Conservation (phyloP, 2,329 filamentous ascomycete genomes). For the Penicillium sp. region DNA sequence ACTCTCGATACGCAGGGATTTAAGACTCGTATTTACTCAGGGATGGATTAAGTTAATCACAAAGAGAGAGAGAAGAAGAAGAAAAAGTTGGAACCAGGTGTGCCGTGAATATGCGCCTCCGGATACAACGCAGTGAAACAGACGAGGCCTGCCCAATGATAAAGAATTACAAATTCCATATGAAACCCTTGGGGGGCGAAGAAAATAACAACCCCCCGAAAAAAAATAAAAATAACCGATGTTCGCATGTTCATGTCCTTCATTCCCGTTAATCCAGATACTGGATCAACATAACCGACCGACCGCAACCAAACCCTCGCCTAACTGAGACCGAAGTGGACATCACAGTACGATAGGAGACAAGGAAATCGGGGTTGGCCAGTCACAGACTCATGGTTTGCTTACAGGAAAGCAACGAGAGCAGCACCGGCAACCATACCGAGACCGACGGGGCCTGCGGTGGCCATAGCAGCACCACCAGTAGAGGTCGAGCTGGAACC, state of each 20-base stretch:
- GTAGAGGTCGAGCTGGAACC: conserved; percentile 25
- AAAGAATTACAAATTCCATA: conserved; percentile 19
- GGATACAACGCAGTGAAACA: conserved; percentile 3
- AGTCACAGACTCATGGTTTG: neutral
- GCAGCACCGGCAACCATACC: conserved; percentile 43
- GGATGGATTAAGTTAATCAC: conserved; percentile 13
- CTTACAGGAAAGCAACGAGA: conserved; percentile 45
- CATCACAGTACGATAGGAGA: neutral
- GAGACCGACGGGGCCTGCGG: conserved; percentile 37
- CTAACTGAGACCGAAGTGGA: neutral
- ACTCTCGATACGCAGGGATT: neutral
- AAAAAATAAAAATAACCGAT: conserved; percentile 10
- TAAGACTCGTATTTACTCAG: conserved; percentile 11
- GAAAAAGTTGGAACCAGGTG: conserved; percentile 7
- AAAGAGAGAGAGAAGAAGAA: conserved; percentile 2
- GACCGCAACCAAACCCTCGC: neutral
- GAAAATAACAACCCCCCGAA: neutral
- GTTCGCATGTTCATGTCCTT: conserved; percentile 22
- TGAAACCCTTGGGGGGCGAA: neutral
- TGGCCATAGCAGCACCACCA: conserved; percentile 36
- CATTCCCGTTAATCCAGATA: conserved; percentile 7
- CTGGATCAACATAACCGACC: conserved; percentile 1
- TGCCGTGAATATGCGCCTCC: conserved; percentile 15
- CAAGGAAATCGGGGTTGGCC: neutral
- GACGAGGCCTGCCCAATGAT: conserved; percentile 5